Conservation (phyloP, 305 asterid species). For the Lippia alba region DNA sequence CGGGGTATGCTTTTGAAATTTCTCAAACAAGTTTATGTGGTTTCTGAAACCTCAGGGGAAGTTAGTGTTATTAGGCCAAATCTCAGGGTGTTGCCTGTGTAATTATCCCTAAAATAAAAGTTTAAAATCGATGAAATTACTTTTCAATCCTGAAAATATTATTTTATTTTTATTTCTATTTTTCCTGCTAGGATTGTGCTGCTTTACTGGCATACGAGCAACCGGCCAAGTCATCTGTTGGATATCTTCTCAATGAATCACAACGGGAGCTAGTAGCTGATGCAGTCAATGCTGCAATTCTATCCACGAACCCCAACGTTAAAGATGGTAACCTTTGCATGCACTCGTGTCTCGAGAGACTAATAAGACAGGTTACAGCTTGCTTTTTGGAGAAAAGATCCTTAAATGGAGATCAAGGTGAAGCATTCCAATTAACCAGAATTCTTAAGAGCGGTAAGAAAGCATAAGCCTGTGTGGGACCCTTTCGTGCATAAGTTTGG, state of each 20-base stretch:
- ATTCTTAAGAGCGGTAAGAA: slow-evolving; percentile 58
- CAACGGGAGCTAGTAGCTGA: slow-evolving; percentile 92
- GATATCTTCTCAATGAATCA: slow-evolving; percentile 79
- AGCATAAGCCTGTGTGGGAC: slow-evolving; percentile 29
- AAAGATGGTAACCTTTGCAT: slow-evolving; percentile 58
- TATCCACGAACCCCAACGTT: slow-evolving; percentile 61
- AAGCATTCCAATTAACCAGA: slow-evolving; percentile 67
- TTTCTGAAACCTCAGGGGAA: too few relatives aligned
- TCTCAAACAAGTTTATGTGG: too few relatives aligned
- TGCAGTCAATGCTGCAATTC: slow-evolving; percentile 76
- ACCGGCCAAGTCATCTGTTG: slow-evolving; percentile 73
- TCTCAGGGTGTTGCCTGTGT: too few relatives aligned
- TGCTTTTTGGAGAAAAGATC: slow-evolving; percentile 78
- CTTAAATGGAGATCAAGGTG: slow-evolving; percentile 78
- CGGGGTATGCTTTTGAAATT: too few relatives aligned
- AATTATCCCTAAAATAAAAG: too few relatives aligned
- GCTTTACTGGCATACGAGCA: slow-evolving; percentile 82
- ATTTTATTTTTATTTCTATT: neutral
- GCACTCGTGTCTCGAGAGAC: slow-evolving; percentile 77
- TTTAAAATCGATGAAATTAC: too few relatives aligned
- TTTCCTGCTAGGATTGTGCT: slow-evolving; percentile 74
- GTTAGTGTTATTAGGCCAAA: too few relatives aligned
- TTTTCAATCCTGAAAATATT: too few relatives aligned
- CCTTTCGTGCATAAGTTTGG: slow-evolving; percentile 37
- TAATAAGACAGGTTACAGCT: slow-evolving; percentile 75